These are phyloP conservation scores for Clavispora asparagi DNA, from an alignment of 805 yeast species.

Conservation along the genomic window DNA sequence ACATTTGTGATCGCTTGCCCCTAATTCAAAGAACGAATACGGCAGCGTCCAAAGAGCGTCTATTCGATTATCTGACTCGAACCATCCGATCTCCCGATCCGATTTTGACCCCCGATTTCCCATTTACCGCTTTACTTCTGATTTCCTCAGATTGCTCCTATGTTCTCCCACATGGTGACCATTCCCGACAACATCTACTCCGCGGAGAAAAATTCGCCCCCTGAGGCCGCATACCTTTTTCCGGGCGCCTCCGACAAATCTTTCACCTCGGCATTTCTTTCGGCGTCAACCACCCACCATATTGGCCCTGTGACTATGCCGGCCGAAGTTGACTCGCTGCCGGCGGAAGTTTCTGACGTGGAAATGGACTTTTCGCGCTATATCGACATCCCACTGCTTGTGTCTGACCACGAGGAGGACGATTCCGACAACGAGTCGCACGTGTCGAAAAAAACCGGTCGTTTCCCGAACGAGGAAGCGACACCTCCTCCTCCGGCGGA, in stretches of 20 bases:
- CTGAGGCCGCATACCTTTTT: slow-evolving; percentile 1
- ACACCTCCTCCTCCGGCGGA: slow-evolving; percentile 7
- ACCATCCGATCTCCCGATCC: not conserved
- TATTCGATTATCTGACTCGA: not conserved
- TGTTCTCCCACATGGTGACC: slow-evolving; percentile 11
- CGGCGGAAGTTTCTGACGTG: not conserved
- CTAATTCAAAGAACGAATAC: slow-evolving; percentile 1
- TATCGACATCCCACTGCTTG: slow-evolving; percentile 27
- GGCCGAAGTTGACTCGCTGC: not conserved
- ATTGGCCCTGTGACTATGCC: not conserved
- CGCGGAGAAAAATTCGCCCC: not conserved
- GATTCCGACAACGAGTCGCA: slow-evolving; percentile 22
- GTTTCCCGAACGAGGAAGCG: not conserved
- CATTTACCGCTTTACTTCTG: not conserved
- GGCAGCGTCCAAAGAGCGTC: slow-evolving; percentile 1
- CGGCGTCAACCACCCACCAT: not conserved
- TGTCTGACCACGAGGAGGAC: slow-evolving; percentile 28
- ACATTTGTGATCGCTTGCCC: not conserved
- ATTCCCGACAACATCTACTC: slow-evolving; percentile 9
- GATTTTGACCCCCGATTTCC: not conserved
- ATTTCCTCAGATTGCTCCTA: not conserved
- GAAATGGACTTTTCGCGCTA: slow-evolving; percentile 15
- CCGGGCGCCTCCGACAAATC: not conserved
- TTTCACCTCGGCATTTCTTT: slow-evolving; percentile 3
- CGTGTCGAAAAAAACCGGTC: slow-evolving; percentile 1